Base-by-base conservation (phyloP, 2,329 filamentous ascomycete species). In the Fusarium anthophilum region DNA sequence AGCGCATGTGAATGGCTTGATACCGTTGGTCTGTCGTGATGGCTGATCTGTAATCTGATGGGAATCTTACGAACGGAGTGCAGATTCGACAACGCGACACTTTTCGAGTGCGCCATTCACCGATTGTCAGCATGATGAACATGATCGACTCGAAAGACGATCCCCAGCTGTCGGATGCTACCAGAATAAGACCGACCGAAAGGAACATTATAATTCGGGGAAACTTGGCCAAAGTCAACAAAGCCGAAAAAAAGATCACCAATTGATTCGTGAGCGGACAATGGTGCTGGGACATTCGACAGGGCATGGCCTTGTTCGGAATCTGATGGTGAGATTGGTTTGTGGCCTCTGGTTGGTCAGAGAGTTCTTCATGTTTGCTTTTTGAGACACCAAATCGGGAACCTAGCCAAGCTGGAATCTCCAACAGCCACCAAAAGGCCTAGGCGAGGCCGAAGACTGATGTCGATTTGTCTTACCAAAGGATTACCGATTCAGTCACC, bases 331-430 rank as follows among this genome's bases (percentile, higher is more conserved):
- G 50, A 66, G 61, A 70, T 76, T 57, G 62, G 44, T 48, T 59
- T 43, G 63, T 57, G 65, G 17, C 50, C n/a, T 58, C 54, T 72
- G 71, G 61, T 77, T 77, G 73, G 73, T 64, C 56, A 59, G 53
- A 28, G 24, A 48, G 63, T 41, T 61, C 57, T 63, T 56, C 63
- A 70, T 78, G 68, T 70, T 78, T 77, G 73, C 75, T 78, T 78
- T 78, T 70, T 28, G 45, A 69, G 55, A 75, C 64, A 76, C 54
- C 63, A 64, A 72, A 55, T 66, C 58, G 54, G 66, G 66, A 53
- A 66, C n/a, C 44, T 71, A 63, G 41, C 67, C 53, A 58, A 74
- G 65, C 66, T 70, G 66, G 58, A 66, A 74, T 78, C 65, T 74
- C 66, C 68, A 74, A 65, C 69, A 63, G 18, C 51, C 69, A 65